These are phyloP conservation scores for Globisporangium viniferum DNA, from an alignment of 352 stramenopile species.

Conservation along the genomic window DNA sequence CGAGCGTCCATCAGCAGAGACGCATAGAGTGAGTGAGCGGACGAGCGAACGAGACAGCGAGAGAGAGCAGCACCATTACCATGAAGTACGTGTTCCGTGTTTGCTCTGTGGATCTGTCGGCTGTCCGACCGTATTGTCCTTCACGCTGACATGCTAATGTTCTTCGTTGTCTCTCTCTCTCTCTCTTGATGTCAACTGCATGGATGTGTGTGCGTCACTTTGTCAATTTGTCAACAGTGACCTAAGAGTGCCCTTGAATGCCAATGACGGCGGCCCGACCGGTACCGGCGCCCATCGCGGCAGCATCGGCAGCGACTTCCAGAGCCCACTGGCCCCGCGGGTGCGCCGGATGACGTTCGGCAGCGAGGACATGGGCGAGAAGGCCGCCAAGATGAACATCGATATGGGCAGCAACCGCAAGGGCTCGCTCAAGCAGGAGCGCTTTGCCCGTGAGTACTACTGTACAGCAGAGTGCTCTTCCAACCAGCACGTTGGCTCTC, in stretches of 20 bases:
- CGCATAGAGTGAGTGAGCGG: background rate
- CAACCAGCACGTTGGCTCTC: too few species aligned
- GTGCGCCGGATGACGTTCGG: slow-evolving; percentile 44
- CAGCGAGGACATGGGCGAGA: slow-evolving; percentile 61
- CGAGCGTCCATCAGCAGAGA: background rate
- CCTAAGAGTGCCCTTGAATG: slow-evolving; percentile 31
- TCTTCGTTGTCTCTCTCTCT: background rate
- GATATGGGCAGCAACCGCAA: slow-evolving; percentile 56
- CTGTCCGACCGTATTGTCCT: background rate
- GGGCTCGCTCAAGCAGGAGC: slow-evolving; percentile 38
- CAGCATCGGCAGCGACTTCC: slow-evolving; percentile 8
- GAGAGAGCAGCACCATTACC: background rate
- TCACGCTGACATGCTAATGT: background rate
- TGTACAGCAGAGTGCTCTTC: background rate
- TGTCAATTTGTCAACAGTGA: slow-evolving; percentile 19
- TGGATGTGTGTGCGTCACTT: background rate
- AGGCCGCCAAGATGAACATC: slow-evolving; percentile 67
- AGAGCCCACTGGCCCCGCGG: slow-evolving; percentile 31
- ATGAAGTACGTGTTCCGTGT: background rate
- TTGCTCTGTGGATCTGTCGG: background rate
- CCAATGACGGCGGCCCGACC: slow-evolving; percentile 7
- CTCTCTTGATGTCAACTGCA: background rate
- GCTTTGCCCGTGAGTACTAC: slow-evolving; percentile 53
- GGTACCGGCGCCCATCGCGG: slow-evolving; percentile 8
- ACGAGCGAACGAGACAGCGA: background rate